Evolutionary conservation across 495 filamentous ascomycete species (phyloP).

Genomic region (Aspergillus affinis): DNA sequence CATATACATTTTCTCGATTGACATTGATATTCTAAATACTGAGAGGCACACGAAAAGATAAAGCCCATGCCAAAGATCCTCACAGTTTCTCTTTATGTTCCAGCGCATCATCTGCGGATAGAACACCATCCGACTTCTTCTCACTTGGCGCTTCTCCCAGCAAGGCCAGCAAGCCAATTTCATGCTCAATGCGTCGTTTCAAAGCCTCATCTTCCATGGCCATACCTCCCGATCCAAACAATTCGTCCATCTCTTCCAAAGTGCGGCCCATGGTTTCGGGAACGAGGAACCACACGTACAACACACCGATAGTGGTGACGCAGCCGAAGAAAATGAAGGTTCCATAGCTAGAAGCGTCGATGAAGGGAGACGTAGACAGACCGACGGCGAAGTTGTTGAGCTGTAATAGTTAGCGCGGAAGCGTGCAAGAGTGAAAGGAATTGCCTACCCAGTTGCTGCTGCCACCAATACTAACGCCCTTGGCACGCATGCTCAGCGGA

Average conservation of each 20-base stretch:
- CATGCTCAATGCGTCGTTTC: slow-evolving; percentile 35
- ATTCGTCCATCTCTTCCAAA: slow-evolving; percentile 55
- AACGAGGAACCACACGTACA: slow-evolving; percentile 52
- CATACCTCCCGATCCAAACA: slow-evolving; percentile 44
- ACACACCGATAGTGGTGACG: slow-evolving; percentile 46
- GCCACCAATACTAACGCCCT: slow-evolving; percentile 43
- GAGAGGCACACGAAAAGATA: too few relatives aligned
- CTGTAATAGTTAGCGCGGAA: slow-evolving; percentile 28
- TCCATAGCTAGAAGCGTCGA: slow-evolving; percentile 33
- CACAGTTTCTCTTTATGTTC: neutral
- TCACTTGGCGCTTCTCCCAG: slow-evolving; percentile 24
- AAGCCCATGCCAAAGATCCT: neutral
- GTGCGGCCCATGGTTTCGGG: slow-evolving; percentile 59
- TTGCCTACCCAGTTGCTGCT: slow-evolving; percentile 42
- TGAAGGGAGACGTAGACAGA: slow-evolving; percentile 39
- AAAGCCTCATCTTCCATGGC: slow-evolving; percentile 32
- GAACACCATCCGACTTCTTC: neutral
- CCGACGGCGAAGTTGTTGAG: slow-evolving; percentile 51
- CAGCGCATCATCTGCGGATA: neutral
- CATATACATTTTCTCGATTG: too few relatives aligned
- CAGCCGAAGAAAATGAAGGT: slow-evolving; percentile 50
- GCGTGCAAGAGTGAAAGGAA: slow-evolving; percentile 2
- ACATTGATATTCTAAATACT: too few relatives aligned
- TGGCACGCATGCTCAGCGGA: slow-evolving; percentile 44
- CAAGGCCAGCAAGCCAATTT: slow-evolving; percentile 33